Conservation (phyloP, 345 rosid genomes). For the Lagerstroemia speciosa region DNA sequence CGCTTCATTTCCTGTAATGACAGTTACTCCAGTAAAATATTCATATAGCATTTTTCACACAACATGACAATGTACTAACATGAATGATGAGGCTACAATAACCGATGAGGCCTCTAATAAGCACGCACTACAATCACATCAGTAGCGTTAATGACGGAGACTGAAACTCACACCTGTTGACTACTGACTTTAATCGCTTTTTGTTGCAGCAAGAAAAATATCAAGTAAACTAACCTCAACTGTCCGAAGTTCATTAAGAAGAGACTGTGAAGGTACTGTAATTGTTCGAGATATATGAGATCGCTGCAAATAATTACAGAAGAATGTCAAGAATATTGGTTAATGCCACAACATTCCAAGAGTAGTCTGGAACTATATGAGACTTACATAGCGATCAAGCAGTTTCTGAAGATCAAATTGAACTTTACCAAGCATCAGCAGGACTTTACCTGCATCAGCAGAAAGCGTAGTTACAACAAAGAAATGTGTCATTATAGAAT, state of each 20-base stretch:
- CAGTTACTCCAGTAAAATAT: not conserved
- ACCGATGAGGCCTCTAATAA: not conserved
- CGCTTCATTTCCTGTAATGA: conserved; percentile 90
- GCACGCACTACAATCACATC: not conserved
- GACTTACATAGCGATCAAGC: conserved; percentile 85
- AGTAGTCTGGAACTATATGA: conserved; percentile 5
- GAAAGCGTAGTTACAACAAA: conserved; percentile 6
- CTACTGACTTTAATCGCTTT: not conserved
- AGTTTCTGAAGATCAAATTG: conserved; percentile 81
- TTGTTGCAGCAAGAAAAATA: not conserved
- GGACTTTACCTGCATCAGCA: conserved; percentile 53
- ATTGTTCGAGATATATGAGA: conserved; percentile 75
- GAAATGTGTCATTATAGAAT: not conserved
- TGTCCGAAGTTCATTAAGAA: conserved; percentile 88
- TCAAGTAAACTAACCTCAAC: conserved; percentile 71
- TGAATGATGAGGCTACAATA: not conserved
- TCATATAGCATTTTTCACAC: not conserved
- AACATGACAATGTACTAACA: not conserved
- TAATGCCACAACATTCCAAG: conserved; percentile 4
- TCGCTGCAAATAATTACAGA: conserved; percentile 45
- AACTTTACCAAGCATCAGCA: conserved; percentile 78
- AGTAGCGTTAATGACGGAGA: not conserved
- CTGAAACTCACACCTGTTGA: not conserved
- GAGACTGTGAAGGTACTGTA: conserved; percentile 84
- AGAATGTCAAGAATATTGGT: conserved; percentile 7